Conservation (phyloP, 352 stramenopile genomes). For the Phytopythium mirpurense region DNA sequence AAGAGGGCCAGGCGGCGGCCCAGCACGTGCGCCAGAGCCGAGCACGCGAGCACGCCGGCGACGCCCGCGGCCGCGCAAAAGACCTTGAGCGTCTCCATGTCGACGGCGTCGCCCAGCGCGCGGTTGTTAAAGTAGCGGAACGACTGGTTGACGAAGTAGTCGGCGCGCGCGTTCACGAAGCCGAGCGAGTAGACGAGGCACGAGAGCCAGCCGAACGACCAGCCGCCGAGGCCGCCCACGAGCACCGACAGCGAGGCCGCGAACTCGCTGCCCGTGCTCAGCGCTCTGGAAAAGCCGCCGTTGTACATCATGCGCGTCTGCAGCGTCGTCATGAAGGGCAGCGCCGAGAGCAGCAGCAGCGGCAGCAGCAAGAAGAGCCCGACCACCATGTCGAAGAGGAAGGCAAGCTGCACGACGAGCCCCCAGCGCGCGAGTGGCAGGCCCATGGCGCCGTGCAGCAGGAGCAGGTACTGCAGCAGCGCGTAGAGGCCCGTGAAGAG, state of each 20-base stretch:
- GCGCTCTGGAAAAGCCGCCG: conserved; percentile 73
- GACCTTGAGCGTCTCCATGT: conserved; percentile 66
- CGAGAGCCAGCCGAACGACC: conserved; percentile 74
- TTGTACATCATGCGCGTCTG: conserved; percentile 92
- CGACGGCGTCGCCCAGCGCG: conserved; percentile 31
- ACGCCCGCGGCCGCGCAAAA: conserved; percentile 53
- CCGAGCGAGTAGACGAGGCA: conserved; percentile 79
- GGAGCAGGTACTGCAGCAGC: conserved; percentile 66
- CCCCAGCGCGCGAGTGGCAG: conserved; percentile 60
- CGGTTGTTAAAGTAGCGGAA: conserved; percentile 81
- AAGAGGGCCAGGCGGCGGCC: conserved; percentile 69
- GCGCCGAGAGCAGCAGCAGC: conserved; percentile 68
- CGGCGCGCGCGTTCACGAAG: conserved; percentile 65
- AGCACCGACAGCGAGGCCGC: conserved; percentile 72
- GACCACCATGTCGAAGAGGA: conserved; percentile 85
- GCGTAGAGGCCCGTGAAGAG: conserved; percentile 77
- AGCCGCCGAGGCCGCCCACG: conserved; percentile 66
- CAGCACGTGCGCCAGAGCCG: conserved; percentile 42
- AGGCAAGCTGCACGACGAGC: conserved; percentile 69
- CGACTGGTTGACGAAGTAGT: conserved; percentile 82
- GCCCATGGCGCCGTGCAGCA: conserved; percentile 66
- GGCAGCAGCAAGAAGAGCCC: conserved; percentile 70
- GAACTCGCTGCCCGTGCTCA: conserved; percentile 81
- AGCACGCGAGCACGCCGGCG: conserved; percentile 45
- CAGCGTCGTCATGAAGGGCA: conserved; percentile 87